Evolutionary conservation across 179 eudicot species (phyloP), one percentile per base, ranked within the genome.

Genomic region (Carnegiea gigantea): DNA sequence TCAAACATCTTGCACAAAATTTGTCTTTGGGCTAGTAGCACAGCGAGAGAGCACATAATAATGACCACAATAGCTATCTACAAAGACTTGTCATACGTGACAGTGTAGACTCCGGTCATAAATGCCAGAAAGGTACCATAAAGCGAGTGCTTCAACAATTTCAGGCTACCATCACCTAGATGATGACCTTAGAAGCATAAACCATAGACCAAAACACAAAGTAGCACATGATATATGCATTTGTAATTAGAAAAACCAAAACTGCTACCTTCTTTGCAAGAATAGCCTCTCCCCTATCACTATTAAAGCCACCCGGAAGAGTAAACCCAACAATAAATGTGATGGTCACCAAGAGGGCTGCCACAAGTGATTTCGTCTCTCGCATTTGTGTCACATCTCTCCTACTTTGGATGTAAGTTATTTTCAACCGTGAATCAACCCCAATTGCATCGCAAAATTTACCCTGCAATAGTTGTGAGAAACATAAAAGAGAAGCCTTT

Each of bases 321-420:
- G 78, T 49, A 30, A 75, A 75, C 30, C n/a, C n/a, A n/a, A n/a
- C n/a, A n/a, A n/a, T n/a, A n/a, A n/a, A n/a, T n/a, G n/a, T n/a
- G n/a, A n/a, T n/a, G n/a, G n/a, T n/a, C n/a, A 57, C 80, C 48
- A 78, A 62, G 6, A 78, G 73, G 7, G 73, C 54, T 38, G 80
- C 73, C n/a, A 78, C 73, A 6, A 78, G 7, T 5, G 68, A 62
- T 21, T 64, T 17, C 23, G 54, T 78, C 30, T 14, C 36, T 23
- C 80, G 40, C 36, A 64, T 64, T 9, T 78, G 26, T 36, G 38
- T 4, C 71, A 77, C 20, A n/a, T 57, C 24, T 6, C 0, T 77
- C 30, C 30, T 48, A 28, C 28, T 1, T 49, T 26, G 38, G 23
- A 51, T 15, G 28, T 75, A 51, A 51, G 65, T 49, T 48, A 12